Conservation (phyloP, 2,329 filamentous ascomycete genomes). For the Lasiodiplodia theobromae region DNA sequence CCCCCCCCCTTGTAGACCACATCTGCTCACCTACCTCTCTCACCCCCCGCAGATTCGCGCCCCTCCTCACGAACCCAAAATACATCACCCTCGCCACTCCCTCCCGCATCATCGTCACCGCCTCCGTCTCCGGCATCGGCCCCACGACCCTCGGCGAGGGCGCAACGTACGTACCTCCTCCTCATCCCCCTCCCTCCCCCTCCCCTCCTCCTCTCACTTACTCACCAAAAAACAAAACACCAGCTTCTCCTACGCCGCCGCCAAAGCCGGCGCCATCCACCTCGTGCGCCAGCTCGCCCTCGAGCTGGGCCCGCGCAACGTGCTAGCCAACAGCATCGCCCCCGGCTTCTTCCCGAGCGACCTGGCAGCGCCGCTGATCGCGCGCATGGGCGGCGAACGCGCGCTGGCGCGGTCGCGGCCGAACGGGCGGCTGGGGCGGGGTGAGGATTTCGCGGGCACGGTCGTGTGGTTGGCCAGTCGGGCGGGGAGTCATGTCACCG, state of each 20-base stretch:
- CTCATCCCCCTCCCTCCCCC: background rate
- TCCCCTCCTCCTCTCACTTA: background rate
- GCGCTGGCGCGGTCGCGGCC: slow-evolving; percentile 45
- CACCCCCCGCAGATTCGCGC: slow-evolving; percentile 40
- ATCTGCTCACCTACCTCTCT: background rate
- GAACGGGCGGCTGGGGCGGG: slow-evolving; percentile 41
- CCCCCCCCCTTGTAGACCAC: background rate
- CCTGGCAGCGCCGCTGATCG: slow-evolving; percentile 47
- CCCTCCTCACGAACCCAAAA: slow-evolving; percentile 42
- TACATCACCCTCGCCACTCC: slow-evolving; percentile 42
- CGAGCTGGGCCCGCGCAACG: slow-evolving; percentile 49
- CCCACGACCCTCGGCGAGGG: slow-evolving; percentile 47
- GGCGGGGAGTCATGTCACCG: slow-evolving; percentile 2
- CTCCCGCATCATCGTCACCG: slow-evolving; percentile 48
- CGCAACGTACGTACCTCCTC: slow-evolving; percentile 36
- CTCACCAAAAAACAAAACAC: background rate
- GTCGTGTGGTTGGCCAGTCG: slow-evolving; percentile 41
- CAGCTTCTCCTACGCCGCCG: slow-evolving; percentile 48
- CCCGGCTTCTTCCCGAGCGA: slow-evolving; percentile 51
- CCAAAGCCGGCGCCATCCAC: slow-evolving; percentile 50
- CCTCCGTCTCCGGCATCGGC: slow-evolving; percentile 46
- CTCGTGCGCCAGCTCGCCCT: slow-evolving; percentile 48
- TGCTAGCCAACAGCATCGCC: slow-evolving; percentile 49
- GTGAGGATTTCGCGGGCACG: slow-evolving; percentile 47
- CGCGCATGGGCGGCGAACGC: slow-evolving; percentile 50